Conservation (phyloP, 2,329 filamentous ascomycete genomes). For the Lasiodiplodia hormozganensis region DNA sequence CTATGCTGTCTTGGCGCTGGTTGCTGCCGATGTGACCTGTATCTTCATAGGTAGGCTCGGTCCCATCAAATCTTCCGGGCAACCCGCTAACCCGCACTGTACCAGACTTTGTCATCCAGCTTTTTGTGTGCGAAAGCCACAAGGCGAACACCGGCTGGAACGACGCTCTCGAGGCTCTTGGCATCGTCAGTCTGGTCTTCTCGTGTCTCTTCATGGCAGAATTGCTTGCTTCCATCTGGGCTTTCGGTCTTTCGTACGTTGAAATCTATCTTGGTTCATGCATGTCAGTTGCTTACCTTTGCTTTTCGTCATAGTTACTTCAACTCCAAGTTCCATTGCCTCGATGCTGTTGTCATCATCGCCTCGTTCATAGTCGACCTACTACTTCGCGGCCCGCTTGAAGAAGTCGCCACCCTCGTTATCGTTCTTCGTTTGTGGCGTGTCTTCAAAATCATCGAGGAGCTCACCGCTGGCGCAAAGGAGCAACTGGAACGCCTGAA, state of each 20-base stretch:
- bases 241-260: slow-evolving; percentile 65
- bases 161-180: slow-evolving; percentile 53
- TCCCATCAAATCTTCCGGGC: neutral
- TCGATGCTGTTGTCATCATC: slow-evolving; percentile 70
- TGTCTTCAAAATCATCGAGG: slow-evolving; percentile 74
- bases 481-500: slow-evolving; percentile 68
- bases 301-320: slow-evolving; percentile 38
- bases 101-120: slow-evolving; percentile 56
- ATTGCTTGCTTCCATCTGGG: slow-evolving; percentile 64
- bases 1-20: slow-evolving; percentile 57
- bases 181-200: slow-evolving; percentile 63
- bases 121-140: slow-evolving; percentile 56
- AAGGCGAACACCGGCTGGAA: slow-evolving; percentile 41
- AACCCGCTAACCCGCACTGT: neutral
- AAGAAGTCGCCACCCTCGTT: slow-evolving; percentile 71
- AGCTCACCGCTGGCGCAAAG: slow-evolving; percentile 67
- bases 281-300: neutral
- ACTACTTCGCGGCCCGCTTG: slow-evolving; percentile 63
- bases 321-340: slow-evolving; percentile 62
- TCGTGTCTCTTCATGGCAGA: slow-evolving; percentile 71
- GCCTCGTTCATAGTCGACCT: slow-evolving; percentile 68
- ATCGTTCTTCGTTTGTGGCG: slow-evolving; percentile 72
- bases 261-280: slow-evolving; percentile 22
- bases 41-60: slow-evolving; percentile 52
- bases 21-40: slow-evolving; percentile 58